Percentiles rank a stretch among this genome's conserved stretches.
Conservation (phyloP, 495 filamentous ascomycete species). For the Ramalina intermedia region DNA sequence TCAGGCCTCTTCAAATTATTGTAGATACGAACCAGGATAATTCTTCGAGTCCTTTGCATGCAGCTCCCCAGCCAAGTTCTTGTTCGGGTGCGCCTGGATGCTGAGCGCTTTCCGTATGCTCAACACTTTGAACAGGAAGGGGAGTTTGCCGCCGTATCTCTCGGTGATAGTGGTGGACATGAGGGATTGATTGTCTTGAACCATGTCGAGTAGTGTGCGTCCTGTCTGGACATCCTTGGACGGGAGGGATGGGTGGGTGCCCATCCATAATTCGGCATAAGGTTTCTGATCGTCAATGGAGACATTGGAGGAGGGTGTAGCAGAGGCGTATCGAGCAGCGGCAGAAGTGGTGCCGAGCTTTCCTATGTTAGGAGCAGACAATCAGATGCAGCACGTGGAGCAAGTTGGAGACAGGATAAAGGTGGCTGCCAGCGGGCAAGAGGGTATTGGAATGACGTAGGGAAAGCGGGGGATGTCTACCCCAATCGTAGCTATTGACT, state of each 20-base stretch:
- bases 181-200: slow-evolving; percentile 75
- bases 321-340: slow-evolving; percentile 61
- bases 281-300: slow-evolving; percentile 61
- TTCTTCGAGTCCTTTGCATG: slow-evolving; percentile 79
- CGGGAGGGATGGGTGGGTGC: slow-evolving; percentile 88
- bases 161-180: slow-evolving; percentile 56
- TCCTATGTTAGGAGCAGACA: slow-evolving; percentile 29
- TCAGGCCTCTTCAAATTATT: no score
- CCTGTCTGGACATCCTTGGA: slow-evolving; percentile 78
- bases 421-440: slow-evolving; percentile 5
- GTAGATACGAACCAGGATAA: slow-evolving; percentile 51
- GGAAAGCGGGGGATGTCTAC: slow-evolving; percentile 25
- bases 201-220: slow-evolving; percentile 76
- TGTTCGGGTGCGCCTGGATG: slow-evolving; percentile 97
- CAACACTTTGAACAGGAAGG: slow-evolving; percentile 95
- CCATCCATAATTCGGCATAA: slow-evolving; percentile 99
- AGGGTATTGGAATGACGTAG: neutral
- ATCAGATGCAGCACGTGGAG: neutral
- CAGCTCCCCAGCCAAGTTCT: slow-evolving; percentile 83
- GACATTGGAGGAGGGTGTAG: slow-evolving; percentile 55
- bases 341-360: slow-evolving; percentile 66
- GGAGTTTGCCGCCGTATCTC: slow-evolving; percentile 64
- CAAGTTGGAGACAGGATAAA: no score
- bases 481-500: slow-evolving; percentile 98
- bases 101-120: slow-evolving; percentile 87